Base-by-base conservation (phyloP, 2,329 filamentous ascomycete genomes). In the Pestalotiopsis sp. region DNA sequence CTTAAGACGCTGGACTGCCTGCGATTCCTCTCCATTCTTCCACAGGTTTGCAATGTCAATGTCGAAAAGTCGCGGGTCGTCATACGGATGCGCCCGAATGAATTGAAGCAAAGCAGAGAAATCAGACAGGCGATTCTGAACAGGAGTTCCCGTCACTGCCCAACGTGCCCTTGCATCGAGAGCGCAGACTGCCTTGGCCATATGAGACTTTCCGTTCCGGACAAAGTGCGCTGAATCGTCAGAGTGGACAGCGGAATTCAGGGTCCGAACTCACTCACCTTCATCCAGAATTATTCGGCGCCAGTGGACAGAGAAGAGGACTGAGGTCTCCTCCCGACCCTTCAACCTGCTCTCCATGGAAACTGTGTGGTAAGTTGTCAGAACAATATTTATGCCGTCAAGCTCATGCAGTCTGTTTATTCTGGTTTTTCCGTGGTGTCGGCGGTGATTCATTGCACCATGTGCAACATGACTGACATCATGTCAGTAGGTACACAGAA, bases 111-210 rank as follows among this genome's bases (percentile, higher is more conserved):
- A 75, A 1, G 78, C 75, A 0, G 78, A 75, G 4, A 86, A 75
- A 62, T 86, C 84, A 0, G 73, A 73, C 0, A 84, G 75, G 0
- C 75, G 73, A 62, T 86, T 86, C 58, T 86, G 84, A 0, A 86
- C 81, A 0, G 84, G 84, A 0, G 84, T 86, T 0, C 84, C 83
- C 0, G 83, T 85, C 0, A 86, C 78, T 0, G 80, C 81, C 84
- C 83, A 86, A 3, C 84, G 77, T 1, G 74, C 75, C 13, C 70
- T 68, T 0, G 80, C 75, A 0, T 80, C 69, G 0, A 86, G 74
- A 2, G 75, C 74, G 27, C 78, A 83, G 0, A 81, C 72, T 0
- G 81, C 81, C 65, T 72, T 75, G 13, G 80, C 75, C 70, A 79
- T 82, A 11, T 68, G 57, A 0, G 79, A 78, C 1, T 74, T 72